These are phyloP conservation scores for Trichosporon faecale DNA, from an alignment of 1,284 basidiomycete species.

Conservation along the genomic window DNA sequence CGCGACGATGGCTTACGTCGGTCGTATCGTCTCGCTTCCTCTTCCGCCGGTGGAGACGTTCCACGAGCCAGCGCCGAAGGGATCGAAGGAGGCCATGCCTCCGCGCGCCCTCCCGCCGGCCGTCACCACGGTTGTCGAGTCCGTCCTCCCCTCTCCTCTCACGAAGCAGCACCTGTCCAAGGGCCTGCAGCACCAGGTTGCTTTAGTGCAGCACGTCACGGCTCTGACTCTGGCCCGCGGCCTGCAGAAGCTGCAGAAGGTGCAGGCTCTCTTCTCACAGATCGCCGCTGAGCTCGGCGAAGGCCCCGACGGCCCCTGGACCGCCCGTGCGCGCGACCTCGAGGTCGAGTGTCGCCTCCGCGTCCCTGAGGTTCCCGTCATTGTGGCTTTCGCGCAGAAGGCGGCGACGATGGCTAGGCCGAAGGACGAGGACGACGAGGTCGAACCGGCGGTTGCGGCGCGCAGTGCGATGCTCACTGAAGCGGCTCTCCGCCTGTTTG, in stretches of 20 bases:
- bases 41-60: constrained; percentile 64
- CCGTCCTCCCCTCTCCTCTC: constrained; percentile 68
- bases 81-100: constrained; percentile 47
- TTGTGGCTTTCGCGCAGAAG: constrained; percentile 71
- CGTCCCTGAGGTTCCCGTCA: constrained; percentile 77
- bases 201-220: constrained; percentile 77
- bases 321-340: constrained; percentile 61
- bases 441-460: constrained; percentile 39
- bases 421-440: constrained; percentile 44
- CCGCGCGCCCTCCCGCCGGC: constrained; percentile 71
- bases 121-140: constrained; percentile 65
- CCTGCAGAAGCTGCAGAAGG: constrained; percentile 64
- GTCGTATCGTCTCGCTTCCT: constrained; percentile 69
- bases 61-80: constrained; percentile 39
- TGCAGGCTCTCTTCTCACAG: constrained; percentile 57
- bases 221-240: constrained; percentile 70
- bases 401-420: constrained; percentile 45
- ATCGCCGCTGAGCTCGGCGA: constrained; percentile 60
- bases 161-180: constrained; percentile 71
- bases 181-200: constrained; percentile 66
- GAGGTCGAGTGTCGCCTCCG: constrained; percentile 71
- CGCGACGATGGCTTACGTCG: constrained; percentile 76
- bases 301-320: constrained; percentile 65
- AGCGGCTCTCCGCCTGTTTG: constrained; percentile 71
- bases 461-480: constrained; percentile 66